phyloP scores from a whole-genome alignment of 768 basidiomycete genomes.

The Suillus americanus region DNA sequence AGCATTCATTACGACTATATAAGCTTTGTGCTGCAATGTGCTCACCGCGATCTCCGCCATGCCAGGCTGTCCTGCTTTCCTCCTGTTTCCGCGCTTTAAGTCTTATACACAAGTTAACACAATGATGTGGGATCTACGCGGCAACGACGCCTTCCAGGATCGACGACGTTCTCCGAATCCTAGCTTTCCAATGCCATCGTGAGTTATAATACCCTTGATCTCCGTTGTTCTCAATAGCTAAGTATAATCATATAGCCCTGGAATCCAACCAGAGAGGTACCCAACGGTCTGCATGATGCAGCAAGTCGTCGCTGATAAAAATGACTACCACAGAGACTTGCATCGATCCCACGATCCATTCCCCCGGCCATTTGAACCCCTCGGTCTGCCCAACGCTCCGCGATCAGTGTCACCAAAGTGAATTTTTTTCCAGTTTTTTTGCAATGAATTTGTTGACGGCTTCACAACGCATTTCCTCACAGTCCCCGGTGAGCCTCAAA shows the following conservation, averaged over 20 bases:
- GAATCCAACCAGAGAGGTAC: slow-evolving; percentile 17
- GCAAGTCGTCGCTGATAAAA: neutral
- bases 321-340: neutral
- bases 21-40: slow-evolving; percentile 10
- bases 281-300: neutral
- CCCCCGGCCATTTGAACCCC: slow-evolving; percentile 18
- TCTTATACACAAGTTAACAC: slow-evolving; percentile 33
- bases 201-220: slow-evolving; percentile 7
- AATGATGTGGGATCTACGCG: slow-evolving; percentile 30
- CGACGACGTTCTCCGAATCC: slow-evolving; percentile 14
- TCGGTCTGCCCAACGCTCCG: slow-evolving; percentile 17
- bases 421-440: slow-evolving; percentile 5
- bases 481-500: slow-evolving; percentile 27
- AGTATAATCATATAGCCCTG: slow-evolving; percentile 13
- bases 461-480: neutral
- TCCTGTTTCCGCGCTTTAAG: slow-evolving; percentile 33
- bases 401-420: slow-evolving; percentile 23
- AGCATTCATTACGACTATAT: slow-evolving; percentile 23
- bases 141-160: slow-evolving; percentile 14
- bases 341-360: slow-evolving; percentile 20
- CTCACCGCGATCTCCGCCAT: slow-evolving; percentile 18
- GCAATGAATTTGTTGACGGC: slow-evolving; percentile 8
- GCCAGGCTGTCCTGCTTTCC: slow-evolving; percentile 31
- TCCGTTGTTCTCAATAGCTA: neutral
- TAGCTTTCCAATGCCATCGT: slow-evolving; percentile 19